Conservation (phyloP, 1,284 basidiomycete species). For the Ganoderma lucidum region DNA sequence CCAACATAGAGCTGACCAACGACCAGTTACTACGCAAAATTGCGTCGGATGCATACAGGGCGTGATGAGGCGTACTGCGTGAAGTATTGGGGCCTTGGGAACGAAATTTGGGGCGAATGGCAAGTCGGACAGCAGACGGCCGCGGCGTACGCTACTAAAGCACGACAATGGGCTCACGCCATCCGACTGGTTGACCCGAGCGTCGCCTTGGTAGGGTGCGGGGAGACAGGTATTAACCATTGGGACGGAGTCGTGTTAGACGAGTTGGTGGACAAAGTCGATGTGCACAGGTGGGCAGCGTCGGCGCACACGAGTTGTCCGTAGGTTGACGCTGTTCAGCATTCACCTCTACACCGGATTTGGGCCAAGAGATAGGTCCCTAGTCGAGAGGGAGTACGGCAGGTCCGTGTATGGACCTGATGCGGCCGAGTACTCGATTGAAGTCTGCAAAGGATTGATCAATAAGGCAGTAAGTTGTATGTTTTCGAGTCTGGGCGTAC, state of each 20-base stretch:
- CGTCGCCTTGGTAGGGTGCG: constrained; percentile 67
- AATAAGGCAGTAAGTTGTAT: constrained; percentile 34
- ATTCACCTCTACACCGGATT: constrained; percentile 41
- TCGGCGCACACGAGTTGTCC: too few species aligned
- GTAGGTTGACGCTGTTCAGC: constrained; percentile 16
- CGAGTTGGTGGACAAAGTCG: constrained; percentile 44
- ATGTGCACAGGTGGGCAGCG: constrained; percentile 41
- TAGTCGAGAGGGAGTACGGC: constrained; percentile 36
- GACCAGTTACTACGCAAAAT: constrained; percentile 64
- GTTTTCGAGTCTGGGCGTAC: not conserved
- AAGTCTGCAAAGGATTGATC: constrained; percentile 56
- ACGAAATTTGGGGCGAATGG: constrained; percentile 71
- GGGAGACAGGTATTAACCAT: constrained; percentile 55
- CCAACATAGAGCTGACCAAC: not conserved
- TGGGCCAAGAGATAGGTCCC: constrained; percentile 36
- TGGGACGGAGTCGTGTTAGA: constrained; percentile 48
- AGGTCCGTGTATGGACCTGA: constrained; percentile 45
- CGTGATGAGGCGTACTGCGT: constrained; percentile 63
- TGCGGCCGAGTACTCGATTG: constrained; percentile 56
- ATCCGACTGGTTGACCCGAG: constrained; percentile 65
- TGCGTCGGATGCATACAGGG: constrained; percentile 62
- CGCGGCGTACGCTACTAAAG: constrained; percentile 64
- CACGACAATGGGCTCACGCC: constrained; percentile 71
- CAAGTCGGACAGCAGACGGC: constrained; percentile 71
- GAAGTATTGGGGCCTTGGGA: constrained; percentile 45